Conservation (phyloP, 148 eudicot species). For the Mesembryanthemum crystallinum region DNA sequence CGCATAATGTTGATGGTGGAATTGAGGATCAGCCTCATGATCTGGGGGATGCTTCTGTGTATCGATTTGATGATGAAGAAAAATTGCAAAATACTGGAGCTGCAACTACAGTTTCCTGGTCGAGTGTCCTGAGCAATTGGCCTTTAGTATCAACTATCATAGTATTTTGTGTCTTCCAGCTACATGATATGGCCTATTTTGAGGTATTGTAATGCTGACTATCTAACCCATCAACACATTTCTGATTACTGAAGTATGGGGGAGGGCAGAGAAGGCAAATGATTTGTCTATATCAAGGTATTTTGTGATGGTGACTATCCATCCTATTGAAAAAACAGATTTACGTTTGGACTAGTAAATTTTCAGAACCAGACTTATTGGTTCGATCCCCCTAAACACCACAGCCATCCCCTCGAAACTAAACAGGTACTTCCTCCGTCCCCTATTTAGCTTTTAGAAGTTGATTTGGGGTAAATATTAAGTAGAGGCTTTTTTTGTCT, state of each 20-base stretch:
- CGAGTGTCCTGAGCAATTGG: slow-evolving; percentile 42
- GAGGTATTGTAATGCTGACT: slow-evolving; percentile 31
- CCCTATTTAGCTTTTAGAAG: no score
- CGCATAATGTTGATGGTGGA: slow-evolving; percentile 23
- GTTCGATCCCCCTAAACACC: no score
- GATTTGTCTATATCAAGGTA: not conserved
- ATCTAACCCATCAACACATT: no score
- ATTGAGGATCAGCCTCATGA: slow-evolving; percentile 17
- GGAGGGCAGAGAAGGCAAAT: not conserved
- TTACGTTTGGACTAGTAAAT: no score
- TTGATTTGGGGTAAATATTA: no score
- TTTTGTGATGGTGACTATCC: no score
- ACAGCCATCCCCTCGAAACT: no score
- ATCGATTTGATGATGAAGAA: slow-evolving; percentile 24
- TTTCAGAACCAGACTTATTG: no score
- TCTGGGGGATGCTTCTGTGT: no score
- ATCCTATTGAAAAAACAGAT: no score
- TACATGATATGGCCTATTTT: slow-evolving; percentile 48
- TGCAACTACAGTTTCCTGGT: slow-evolving; percentile 19
- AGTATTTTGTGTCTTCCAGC: slow-evolving; percentile 41
- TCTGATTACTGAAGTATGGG: not conserved
- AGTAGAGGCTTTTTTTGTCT: no score
- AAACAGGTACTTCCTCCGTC: no score
- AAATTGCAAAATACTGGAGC: slow-evolving; percentile 14
- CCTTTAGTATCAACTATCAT: slow-evolving; percentile 45